Percentiles rank a stretch among this genome's conserved stretches.
phyloP scores from a whole-genome alignment of 139 green algal genomes.

The Coccomyxa sp. region DNA sequence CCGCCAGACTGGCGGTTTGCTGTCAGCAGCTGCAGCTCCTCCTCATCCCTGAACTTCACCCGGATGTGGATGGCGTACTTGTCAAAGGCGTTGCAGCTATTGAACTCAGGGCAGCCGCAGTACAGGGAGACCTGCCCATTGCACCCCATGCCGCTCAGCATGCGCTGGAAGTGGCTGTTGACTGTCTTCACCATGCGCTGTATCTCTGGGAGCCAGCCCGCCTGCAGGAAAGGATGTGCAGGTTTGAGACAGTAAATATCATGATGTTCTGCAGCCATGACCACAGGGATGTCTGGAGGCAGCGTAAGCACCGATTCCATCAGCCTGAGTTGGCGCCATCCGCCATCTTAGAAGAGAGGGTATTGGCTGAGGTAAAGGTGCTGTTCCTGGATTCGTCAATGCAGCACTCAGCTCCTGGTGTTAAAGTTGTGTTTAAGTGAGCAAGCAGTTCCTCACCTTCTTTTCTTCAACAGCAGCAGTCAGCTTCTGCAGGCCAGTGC shows the following conservation, averaged over 20 bases:
- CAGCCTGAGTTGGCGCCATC: neutral
- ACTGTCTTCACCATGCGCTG: constrained; percentile 63
- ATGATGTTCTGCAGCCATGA: too few species aligned
- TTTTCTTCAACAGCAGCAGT: too few species aligned
- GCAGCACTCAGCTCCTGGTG: too few species aligned
- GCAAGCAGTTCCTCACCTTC: too few species aligned
- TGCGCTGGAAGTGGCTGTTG: constrained; percentile 67
- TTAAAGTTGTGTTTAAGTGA: too few species aligned
- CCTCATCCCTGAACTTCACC: constrained; percentile 72
- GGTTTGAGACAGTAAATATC: too few species aligned
- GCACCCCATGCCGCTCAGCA: constrained; percentile 78
- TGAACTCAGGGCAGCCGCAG: constrained; percentile 22
- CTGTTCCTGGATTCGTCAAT: too few species aligned
- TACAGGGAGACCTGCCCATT: constrained; percentile 73
- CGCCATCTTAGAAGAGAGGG: neutral
- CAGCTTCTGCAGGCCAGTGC: too few species aligned
- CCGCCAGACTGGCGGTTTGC: constrained; percentile 82
- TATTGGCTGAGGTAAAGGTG: too few species aligned
- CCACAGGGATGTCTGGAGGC: neutral
- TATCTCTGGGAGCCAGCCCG: constrained; percentile 78
- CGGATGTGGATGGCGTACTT: constrained; percentile 57
- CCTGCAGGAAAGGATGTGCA: too few species aligned
- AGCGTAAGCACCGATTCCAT: neutral
- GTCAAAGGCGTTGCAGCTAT: constrained; percentile 11
- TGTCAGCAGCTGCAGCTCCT: constrained; percentile 81